Evolutionary conservation across 2,329 filamentous ascomycete genomes (phyloP), one percentile per base, ranked within the genome.

Genomic region (Ascomycota sp.): DNA sequence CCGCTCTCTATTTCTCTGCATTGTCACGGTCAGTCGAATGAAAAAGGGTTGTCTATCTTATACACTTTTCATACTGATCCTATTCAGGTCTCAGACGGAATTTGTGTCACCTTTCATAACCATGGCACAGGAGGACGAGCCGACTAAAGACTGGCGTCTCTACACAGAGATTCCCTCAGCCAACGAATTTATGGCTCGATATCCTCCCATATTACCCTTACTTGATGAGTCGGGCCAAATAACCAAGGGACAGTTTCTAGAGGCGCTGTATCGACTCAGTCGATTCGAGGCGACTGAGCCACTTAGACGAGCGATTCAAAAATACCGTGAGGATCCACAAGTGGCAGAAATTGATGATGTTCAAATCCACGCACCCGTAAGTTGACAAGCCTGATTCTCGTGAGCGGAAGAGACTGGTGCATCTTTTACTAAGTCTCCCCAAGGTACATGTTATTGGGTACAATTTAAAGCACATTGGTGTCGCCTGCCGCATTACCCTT

Each of bases 231-330:
- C 35, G 3, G 29, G 33, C 4, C 34, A 30, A 10, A 32, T 39
- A 13, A 30, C 40, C 2, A 50, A 49, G 13, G 32, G 40, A 5
- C 58, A 62, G 0, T 92, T 92, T 37, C 57, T 92, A 0, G 58
- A 68, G 26, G 65, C 70, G 0, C 79, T 91, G 33, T 92, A 89
- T 46, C 59, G 70, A 3, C 64, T 92, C 2, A 60, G 82, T 7
- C 66, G 83, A 3, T 77, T 82, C 45, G 82, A 92, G 46, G 68
- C 72, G 0, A 58, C 79, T 3, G 66, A 76, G 9, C 65, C 73
- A 1, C 58, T 92, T 0, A 66, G 82, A 6, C 63, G 70, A 39
- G 72, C 78, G 0, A 64, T 92, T 1, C 53, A 57, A 0, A 52
- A 61, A 9, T 64, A 77, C 35, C 63, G 59, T 21, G 41, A 51